Percentiles rank a stretch among this genome's conserved stretches.
Evolutionary conservation across 495 filamentous ascomycete genomes (phyloP).

Genomic region (Elaphomyces granulatus): DNA sequence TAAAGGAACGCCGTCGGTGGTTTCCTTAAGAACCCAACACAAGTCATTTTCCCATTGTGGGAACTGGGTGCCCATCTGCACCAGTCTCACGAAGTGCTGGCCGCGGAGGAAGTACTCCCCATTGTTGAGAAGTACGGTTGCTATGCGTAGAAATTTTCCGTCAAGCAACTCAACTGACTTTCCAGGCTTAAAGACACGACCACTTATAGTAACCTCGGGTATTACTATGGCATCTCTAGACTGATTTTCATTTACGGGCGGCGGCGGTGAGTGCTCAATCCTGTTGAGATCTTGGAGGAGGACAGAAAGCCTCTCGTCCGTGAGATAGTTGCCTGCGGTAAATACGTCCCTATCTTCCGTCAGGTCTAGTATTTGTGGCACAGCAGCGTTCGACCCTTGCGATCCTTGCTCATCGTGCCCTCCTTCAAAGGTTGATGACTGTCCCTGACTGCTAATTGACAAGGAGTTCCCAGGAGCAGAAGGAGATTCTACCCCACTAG

Average conservation of each 20-base stretch:
- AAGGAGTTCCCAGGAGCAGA: no score
- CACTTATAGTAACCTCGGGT: slow-evolving; percentile 14
- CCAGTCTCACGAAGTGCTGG: slow-evolving; percentile 5
- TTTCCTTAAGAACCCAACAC: slow-evolving; percentile 15
- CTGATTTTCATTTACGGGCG: neutral
- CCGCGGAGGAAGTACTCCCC: slow-evolving; percentile 12
- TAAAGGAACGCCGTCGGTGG: neutral
- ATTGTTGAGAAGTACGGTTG: slow-evolving; percentile 2
- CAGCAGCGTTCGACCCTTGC: no score
- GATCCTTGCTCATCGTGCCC: no score
- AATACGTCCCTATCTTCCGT: neutral
- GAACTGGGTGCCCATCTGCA: slow-evolving; percentile 8
- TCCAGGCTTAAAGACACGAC: slow-evolving; percentile 11
- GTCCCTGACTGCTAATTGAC: no score
- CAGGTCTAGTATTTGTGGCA: neutral
- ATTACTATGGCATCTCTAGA: neutral
- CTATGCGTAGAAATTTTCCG: slow-evolving; percentile 11
- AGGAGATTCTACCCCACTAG: no score
- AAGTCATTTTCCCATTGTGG: slow-evolving; percentile 13
- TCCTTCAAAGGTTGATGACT: no score
- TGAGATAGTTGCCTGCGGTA: neutral
- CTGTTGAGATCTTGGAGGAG: neutral
- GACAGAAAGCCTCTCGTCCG: neutral
- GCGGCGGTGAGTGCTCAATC: neutral
- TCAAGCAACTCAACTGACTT: slow-evolving; percentile 14